A percentile compares a stretch with the other conserved stretches of the same genome.
These are phyloP conservation scores for Rhododendron simsii DNA, from an alignment of 148 eudicot genomes.

Conservation along the genomic window DNA sequence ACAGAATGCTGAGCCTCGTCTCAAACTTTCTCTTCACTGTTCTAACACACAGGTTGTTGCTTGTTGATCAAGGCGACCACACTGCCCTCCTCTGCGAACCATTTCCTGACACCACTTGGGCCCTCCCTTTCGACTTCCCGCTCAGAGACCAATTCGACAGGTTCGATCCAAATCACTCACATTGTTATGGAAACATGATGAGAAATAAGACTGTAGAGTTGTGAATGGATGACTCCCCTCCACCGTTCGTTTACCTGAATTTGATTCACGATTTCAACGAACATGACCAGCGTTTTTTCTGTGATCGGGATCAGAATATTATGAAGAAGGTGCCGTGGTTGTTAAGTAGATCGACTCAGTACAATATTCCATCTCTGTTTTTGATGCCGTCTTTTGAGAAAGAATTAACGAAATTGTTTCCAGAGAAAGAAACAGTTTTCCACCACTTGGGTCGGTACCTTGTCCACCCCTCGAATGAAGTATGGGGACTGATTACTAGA, in stretches of 20 bases:
- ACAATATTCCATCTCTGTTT: constrained; percentile 78
- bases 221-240: constrained; percentile 14
- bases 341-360: constrained; percentile 69
- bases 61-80: constrained; percentile 68
- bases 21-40: constrained; percentile 79
- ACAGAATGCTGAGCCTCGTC: constrained; percentile 67
- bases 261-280: constrained; percentile 68
- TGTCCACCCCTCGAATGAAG: constrained; percentile 79
- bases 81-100: constrained; percentile 92
- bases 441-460: constrained; percentile 83
- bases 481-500: constrained; percentile 81
- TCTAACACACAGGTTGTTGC: constrained; percentile 71
- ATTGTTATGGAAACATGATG: constrained; percentile 55
- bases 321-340: constrained; percentile 64
- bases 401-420: constrained; percentile 58
- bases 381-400: constrained; percentile 67
- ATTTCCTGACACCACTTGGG: constrained; percentile 76
- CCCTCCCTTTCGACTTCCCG: constrained; percentile 74
- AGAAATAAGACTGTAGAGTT: constrained; percentile 17
- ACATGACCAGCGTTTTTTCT: constrained; percentile 84
- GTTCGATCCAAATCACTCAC: constrained; percentile 30
- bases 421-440: constrained; percentile 66
- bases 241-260: constrained; percentile 63
- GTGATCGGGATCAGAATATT: constrained; percentile 54
- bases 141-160: constrained; percentile 40